Evolutionary conservation across 2,329 filamentous ascomycete species (phyloP), one percentile per base, ranked within the genome.

Genomic region (Exophiala alcalophila): DNA sequence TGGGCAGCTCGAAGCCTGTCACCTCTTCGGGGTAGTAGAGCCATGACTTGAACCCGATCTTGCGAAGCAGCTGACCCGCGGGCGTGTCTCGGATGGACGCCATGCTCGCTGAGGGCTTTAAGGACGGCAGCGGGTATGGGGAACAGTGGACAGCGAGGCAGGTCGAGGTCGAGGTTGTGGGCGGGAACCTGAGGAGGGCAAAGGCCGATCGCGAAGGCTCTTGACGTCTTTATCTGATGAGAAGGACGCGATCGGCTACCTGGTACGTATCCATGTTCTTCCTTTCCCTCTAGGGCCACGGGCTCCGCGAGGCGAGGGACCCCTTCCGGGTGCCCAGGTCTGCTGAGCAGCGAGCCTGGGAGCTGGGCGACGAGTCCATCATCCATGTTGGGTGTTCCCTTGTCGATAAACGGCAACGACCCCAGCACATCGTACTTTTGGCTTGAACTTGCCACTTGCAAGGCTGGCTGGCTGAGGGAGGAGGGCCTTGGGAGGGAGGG

Each of bases 11-110:
- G 27, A 50, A 48, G 14, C 29, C 29, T 0, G 27, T 25, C n/a
- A 39, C 31, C 27, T 51, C 48, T 32, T 51, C 48, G 14, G 48
- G 48, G 19, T 44, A 51, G 15, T 24, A 30, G 11, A 49, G 28
- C 26, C 26, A 45, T 31, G 40, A 29, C 23, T 37, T 39, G 36
- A 44, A 36, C 5, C 48, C 48, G n/a, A 51, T 12, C 4, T 37
- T n/a, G 12, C 44, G 48, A 25, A 51, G 27, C 4, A 44, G 24
- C n/a, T 51, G 39, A 16, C 48, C 48, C 5, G 44, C 44, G 9
- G 48, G 40, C 5, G 48, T 48, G 23, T 49, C 48, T 44, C 44
- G 37, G 32, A 49, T 27, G 24, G 31, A 7, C 27, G 37, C 16
- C 37, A 40, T 40, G n/a, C n/a, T n/a, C n/a, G n/a, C n/a, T n/a